phyloP scores from a whole-genome alignment of 495 filamentous ascomycete species.

The Amniculicola lignicola region DNA sequence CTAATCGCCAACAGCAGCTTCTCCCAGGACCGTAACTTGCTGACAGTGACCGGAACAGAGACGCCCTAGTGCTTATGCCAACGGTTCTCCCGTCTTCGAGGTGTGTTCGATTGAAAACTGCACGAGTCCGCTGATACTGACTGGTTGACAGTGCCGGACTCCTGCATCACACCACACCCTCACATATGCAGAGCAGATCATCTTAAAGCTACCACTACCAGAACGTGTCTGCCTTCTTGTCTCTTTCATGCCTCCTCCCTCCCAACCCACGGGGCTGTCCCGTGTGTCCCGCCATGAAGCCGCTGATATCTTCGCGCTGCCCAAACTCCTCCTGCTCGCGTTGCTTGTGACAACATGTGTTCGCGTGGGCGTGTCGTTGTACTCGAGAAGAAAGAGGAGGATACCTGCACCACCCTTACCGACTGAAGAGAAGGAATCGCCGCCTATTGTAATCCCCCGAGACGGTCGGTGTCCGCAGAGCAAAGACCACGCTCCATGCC shows the following conservation, averaged over 20 bases:
- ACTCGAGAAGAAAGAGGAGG: conserved; percentile 21
- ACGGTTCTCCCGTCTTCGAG: conserved; percentile 31
- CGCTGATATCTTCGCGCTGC: conserved; percentile 5
- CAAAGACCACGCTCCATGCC: conserved; percentile 11
- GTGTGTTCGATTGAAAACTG: conserved; percentile 31
- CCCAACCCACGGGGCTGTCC: conserved; percentile 12
- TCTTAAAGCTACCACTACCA: conserved; percentile 13
- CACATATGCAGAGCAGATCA: conserved; percentile 32
- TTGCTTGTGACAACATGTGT: conserved; percentile 15
- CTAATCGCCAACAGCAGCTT: conserved; percentile 23
- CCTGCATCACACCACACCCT: conserved; percentile 31
- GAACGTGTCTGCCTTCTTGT: conserved; percentile 5
- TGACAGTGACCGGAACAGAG: conserved; percentile 28
- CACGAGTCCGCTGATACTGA: conserved; percentile 22
- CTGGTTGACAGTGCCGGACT: conserved; percentile 26
- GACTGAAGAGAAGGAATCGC: conserved; percentile 13
- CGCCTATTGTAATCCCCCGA: conserved; percentile 4
- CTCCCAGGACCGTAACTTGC: conserved; percentile 21
- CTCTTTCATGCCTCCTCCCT: conserved; percentile 24
- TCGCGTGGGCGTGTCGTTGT: conserved; percentile 12
- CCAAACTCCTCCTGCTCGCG: conserved; percentile 18
- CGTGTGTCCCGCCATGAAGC: conserved; percentile 1
- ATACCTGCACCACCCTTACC: background rate
- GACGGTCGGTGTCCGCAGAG: background rate
- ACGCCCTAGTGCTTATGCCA: conserved; percentile 32